Base-by-base conservation (phyloP, 495 filamentous ascomycete species). In the Xylaria sp. region DNA sequence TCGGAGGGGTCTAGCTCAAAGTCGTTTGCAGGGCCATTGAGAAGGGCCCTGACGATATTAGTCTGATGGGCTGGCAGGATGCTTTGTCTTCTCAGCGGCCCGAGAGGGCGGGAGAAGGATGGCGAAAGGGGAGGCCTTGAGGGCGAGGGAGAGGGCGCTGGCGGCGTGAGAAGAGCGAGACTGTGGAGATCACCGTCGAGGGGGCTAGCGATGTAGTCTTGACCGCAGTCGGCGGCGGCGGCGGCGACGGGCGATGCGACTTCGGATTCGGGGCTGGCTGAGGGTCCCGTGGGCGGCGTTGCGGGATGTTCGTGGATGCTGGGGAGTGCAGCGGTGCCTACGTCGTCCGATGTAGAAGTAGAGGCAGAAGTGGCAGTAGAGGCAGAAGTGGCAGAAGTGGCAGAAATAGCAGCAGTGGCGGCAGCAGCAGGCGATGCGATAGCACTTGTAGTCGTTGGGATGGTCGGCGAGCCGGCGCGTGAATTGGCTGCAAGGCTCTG, bases 51-150 rank as follows among this genome's bases (percentile, higher is more conserved):
- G 69, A 86, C 84, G 67, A 86, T 71, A 33, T 79, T 78, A n/a
- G 83, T 81, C 71, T 87, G 85, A 35, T 83, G 80, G 59, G 80
- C 79, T 31, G 86, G 82, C 19, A 87, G 71, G 11, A 86, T 74
- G 65, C 83, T 86, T 73, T 87, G 85, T 59, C 80, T 80, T 70
- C 83, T 72, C 41, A 74, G 77, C 29, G 76, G 75, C n/a, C 44
- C 76, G 24, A 69, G 19, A 19, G 80, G 77, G 26, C 79, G 77
- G 55, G 71, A 70, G 15, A 78, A 72, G 21, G 70, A 72, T 12
- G 75, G 70, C 48, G 77, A 71, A 6, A 75, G 35, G 5, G 64
- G 59, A 50, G 63, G 68, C 58, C 72, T 67, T 26, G 48, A 31
- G 24, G 52, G 66, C 4, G 61, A 69, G 33, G 43, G 67, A 19